These are phyloP conservation scores for Botrytis byssoidea DNA, from an alignment of 2,329 filamentous ascomycete species.

Conservation along the genomic window DNA sequence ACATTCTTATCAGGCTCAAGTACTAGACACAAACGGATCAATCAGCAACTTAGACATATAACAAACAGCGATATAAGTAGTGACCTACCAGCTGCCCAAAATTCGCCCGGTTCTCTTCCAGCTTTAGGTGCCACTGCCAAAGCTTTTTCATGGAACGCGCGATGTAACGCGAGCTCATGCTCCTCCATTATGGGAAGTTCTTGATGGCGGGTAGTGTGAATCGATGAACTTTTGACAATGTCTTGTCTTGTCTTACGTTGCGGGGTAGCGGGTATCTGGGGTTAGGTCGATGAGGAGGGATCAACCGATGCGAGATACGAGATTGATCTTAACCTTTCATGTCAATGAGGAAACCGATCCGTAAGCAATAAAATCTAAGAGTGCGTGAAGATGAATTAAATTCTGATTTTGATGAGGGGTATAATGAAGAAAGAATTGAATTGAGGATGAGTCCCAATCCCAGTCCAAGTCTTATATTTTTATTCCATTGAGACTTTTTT, in stretches of 20 bases:
- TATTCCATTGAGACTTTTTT: background rate
- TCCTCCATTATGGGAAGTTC: background rate
- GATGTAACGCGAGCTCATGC: background rate
- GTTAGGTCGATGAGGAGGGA: background rate
- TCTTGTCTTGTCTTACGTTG: background rate
- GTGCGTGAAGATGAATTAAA: background rate
- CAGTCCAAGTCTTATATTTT: background rate
- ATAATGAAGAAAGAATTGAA: background rate
- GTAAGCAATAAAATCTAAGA: background rate
- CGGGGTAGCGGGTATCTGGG: background rate
- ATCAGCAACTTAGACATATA: background rate
- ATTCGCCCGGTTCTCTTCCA: background rate
- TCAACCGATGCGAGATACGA: background rate
- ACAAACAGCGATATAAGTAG: background rate
- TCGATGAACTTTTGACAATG: too few species aligned
- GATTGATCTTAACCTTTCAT: background rate
- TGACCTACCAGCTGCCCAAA: conserved; percentile 13
- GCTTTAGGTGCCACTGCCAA: background rate
- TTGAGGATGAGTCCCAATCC: background rate
- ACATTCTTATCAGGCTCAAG: background rate
- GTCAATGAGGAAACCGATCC: background rate
- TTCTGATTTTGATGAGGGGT: background rate
- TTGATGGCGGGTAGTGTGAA: background rate
- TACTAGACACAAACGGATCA: background rate
- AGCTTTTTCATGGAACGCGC: conserved; percentile 7